phyloP scores from a whole-genome alignment of 495 filamentous ascomycete species.

The Clavariopsis aquatica region DNA sequence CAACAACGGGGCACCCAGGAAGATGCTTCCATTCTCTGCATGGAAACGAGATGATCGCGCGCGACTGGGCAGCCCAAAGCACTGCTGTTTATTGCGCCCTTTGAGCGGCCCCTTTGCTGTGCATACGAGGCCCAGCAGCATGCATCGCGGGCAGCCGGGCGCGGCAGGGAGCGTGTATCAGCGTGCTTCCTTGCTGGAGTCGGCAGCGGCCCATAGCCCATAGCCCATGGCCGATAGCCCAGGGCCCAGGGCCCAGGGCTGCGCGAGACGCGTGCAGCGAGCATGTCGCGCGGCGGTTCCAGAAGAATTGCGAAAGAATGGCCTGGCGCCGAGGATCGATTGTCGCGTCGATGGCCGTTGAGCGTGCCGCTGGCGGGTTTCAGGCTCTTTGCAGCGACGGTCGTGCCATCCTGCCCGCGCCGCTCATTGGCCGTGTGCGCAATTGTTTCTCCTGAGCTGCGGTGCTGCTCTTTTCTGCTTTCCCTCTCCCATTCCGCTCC shows the following conservation, averaged over 20 bases:
- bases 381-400: not conserved
- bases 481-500: not conserved
- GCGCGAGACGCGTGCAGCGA: slow-evolving; percentile 1
- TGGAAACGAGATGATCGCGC: not conserved
- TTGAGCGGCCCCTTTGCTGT: slow-evolving; percentile 10
- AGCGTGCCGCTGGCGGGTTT: slow-evolving; percentile 1
- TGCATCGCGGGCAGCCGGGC: not conserved
- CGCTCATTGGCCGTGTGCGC: not conserved
- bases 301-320: slow-evolving; percentile 12
- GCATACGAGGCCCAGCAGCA: not conserved
- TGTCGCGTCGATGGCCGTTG: not conserved
- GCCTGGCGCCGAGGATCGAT: not conserved
- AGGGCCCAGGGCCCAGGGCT: too few species aligned
- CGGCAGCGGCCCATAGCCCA: too few species aligned
- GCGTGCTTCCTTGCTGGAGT: not conserved
- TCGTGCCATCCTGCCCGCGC: slow-evolving; percentile 8
- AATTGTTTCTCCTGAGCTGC: not conserved
- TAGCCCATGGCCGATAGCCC: too few species aligned
- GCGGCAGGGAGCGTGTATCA: not conserved
- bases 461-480: slow-evolving; percentile 2
- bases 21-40: slow-evolving; percentile 5
- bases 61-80: not conserved
- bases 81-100: not conserved
- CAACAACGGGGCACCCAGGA: not conserved
- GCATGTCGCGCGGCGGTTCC: slow-evolving; percentile 2